phyloP scores from a whole-genome alignment of 495 filamentous ascomycete genomes.

The Hyaloscypha hepaticicola region DNA sequence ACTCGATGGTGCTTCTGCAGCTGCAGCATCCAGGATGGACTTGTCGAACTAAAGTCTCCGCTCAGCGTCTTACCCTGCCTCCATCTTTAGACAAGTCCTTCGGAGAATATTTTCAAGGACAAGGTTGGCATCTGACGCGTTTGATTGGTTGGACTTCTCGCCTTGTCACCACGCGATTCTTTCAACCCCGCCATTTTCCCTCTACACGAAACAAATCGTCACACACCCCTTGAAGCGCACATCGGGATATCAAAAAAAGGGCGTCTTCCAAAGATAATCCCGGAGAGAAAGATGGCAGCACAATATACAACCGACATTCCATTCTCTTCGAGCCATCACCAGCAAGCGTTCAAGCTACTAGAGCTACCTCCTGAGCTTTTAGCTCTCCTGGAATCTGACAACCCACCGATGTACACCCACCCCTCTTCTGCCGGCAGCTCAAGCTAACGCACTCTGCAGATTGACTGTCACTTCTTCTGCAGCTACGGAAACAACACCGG shows the following conservation, averaged over 20 bases:
- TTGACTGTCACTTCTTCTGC: constrained; percentile 24
- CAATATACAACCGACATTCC: constrained; percentile 55
- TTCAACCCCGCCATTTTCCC: constrained; percentile 21
- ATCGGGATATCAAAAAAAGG: background rate
- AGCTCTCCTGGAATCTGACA: constrained; percentile 58
- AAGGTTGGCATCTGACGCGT: constrained; percentile 17
- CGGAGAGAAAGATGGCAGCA: constrained; percentile 49
- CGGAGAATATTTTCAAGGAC: constrained; percentile 3
- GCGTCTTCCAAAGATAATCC: background rate
- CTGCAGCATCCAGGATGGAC: constrained; percentile 3
- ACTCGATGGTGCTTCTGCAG: background rate
- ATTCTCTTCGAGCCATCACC: constrained; percentile 54
- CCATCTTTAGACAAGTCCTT: constrained; percentile 5
- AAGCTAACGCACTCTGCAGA: constrained; percentile 30
- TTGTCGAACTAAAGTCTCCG: background rate
- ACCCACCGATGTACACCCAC: constrained; percentile 55
- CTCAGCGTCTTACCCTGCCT: background rate
- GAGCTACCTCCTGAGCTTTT: constrained; percentile 78
- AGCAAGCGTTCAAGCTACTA: constrained; percentile 63
- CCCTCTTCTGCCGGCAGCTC: constrained; percentile 26
- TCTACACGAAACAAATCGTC: constrained; percentile 24
- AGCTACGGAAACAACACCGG: constrained; percentile 37
- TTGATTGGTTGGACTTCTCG: constrained; percentile 18
- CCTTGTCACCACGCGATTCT: constrained; percentile 13
- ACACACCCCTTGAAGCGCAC: background rate